A percentile compares a stretch with the other conserved stretches of the same genome.
Evolutionary conservation across 2,329 filamentous ascomycete genomes (phyloP).

Genomic region (Calycina marina): DNA sequence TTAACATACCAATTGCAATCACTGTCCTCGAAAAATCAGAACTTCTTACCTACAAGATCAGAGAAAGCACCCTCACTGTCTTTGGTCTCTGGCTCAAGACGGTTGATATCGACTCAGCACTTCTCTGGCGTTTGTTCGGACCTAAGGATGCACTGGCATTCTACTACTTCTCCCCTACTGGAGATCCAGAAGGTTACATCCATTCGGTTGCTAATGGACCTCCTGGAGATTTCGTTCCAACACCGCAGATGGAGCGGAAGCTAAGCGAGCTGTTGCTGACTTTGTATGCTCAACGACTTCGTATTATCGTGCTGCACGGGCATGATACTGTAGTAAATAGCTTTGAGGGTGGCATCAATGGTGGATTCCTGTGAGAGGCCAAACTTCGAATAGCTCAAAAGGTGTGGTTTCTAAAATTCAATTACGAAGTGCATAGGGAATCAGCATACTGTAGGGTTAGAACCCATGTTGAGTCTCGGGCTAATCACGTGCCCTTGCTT

Average conservation of each 20-base stretch:
- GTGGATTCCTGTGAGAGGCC: too few relatives aligned
- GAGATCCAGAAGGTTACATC: constrained; percentile 9
- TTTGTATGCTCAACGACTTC: constrained; percentile 17
- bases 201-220: constrained; percentile 11
- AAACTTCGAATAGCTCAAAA: too few relatives aligned
- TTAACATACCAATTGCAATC: too few relatives aligned
- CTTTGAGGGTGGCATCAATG: too few relatives aligned
- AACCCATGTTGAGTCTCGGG: too few relatives aligned
- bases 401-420: too few relatives aligned
- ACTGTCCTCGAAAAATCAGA: constrained; percentile 13
- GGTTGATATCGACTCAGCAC: constrained; percentile 8
- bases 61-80: constrained; percentile 15
- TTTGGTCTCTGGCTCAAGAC: constrained; percentile 14
- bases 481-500: too few relatives aligned
- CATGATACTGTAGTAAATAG: too few relatives aligned
- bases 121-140: constrained; percentile 14
- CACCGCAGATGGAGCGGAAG: constrained; percentile 16
- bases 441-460: too few relatives aligned
- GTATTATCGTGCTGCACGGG: too few relatives aligned
- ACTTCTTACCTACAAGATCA: constrained; percentile 16
- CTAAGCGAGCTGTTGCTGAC: constrained; percentile 19
- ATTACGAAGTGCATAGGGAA: too few relatives aligned
- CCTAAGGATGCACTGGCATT: constrained; percentile 18
- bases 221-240: constrained; percentile 9
- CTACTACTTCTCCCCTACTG: constrained; percentile 11